These are phyloP conservation scores for Elsinoe necatrix DNA, from an alignment of 2,329 filamentous ascomycete genomes.

Conservation along the genomic window DNA sequence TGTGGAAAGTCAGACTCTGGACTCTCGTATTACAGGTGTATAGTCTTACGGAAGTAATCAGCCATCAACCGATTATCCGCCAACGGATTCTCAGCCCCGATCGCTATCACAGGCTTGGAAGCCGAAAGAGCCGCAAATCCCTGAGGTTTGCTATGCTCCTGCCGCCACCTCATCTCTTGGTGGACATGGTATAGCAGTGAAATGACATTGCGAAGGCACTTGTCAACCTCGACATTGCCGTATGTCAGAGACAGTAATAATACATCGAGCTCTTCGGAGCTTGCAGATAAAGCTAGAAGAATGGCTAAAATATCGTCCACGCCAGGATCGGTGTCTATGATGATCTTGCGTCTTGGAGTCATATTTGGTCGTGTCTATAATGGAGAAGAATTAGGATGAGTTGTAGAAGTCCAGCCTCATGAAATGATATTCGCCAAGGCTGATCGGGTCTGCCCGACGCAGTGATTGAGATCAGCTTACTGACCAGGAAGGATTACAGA, in stretches of 20 bases:
- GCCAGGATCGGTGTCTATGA: conserved; percentile 65
- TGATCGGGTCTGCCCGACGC: background rate
- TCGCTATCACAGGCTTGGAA: conserved; percentile 64
- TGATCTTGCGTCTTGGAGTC: conserved; percentile 52
- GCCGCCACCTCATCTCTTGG: conserved; percentile 78
- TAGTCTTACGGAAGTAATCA: conserved; percentile 67
- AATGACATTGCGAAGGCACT: conserved; percentile 79
- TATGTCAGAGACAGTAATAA: conserved; percentile 82
- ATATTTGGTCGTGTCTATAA: conserved; percentile 25
- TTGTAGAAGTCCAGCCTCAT: background rate
- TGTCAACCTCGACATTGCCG: conserved; percentile 83
- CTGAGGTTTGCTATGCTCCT: conserved; percentile 54
- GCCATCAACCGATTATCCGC: conserved; percentile 66
- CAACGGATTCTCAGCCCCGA: conserved; percentile 78
- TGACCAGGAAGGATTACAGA: too few species aligned
- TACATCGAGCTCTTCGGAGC: conserved; percentile 76
- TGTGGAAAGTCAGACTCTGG: conserved; percentile 21
- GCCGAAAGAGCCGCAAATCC: conserved; percentile 66
- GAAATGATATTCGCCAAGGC: conserved; percentile 1
- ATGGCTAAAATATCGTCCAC: conserved; percentile 88
- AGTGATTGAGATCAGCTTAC: background rate
- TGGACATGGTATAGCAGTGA: conserved; percentile 88
- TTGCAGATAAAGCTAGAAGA: conserved; percentile 73
- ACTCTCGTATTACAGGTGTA: background rate
- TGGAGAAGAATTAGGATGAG: background rate